Base-by-base conservation (phyloP, 2,329 filamentous ascomycete species). In the Aspergillus floridensis region DNA sequence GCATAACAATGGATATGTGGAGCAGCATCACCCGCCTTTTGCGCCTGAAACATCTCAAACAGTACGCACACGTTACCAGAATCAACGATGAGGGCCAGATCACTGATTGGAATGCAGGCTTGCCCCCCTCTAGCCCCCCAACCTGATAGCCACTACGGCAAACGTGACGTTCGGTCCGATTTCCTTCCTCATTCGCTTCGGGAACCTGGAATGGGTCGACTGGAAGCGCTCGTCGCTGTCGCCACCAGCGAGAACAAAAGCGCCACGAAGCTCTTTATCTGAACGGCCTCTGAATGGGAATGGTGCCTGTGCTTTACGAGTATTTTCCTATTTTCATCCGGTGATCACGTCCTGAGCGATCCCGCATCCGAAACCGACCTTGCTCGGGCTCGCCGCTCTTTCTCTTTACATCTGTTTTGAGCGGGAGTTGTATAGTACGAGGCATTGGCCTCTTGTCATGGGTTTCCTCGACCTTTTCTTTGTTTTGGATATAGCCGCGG, bases 161-260 rank as follows among this genome's bases (percentile, higher is more conserved):
- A 73, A 57, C 65, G 64, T 53, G 68, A 72, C 46, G 61, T 68
- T 29, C 68, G 72, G 38, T 58, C 71, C 49, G 66, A 65, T 29
- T 63, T 72, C 29, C 72, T 72, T 50, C 61, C 68, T 21, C 66
- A 71, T 57, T 63, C 69, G 8, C 59, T 71, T 49, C 66, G 70
- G 38, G 71, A 74, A 32, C 68, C 69, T 41, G 77, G 76, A 26
- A 78, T 81, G 76, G 78, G 77, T 49, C 74, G 79, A 22, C 70
- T 82, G n/a, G 79, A 82, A 63, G 79, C 79, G 53, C 74, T 82
- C 50, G 80, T 81, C 46, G 80, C 80, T 24, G 79, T 81, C 55
- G 80, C 80, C 35, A 81, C 80, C 6, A 79, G 78, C 56, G 79
- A 79, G 60, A 77, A 79, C 56, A 76, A 76, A 61, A 69, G 70